A percentile compares a stretch with the other conserved stretches of the same genome.
Conservation (phyloP, 176 grass and related monocot genomes). For the Melocanna baccifera region DNA sequence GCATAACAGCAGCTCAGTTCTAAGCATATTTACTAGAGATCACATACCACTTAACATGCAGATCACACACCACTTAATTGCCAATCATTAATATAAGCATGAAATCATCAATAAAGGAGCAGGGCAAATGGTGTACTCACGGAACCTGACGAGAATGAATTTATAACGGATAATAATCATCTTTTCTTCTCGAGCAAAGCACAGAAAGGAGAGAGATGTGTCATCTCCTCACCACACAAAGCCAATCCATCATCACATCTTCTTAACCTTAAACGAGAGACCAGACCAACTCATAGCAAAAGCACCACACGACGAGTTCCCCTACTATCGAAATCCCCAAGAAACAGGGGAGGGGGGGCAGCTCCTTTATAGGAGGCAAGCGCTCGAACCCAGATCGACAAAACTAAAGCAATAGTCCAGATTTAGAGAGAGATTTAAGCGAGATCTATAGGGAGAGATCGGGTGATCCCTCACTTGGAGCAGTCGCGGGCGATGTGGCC, state of each 20-base stretch:
- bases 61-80: not conserved
- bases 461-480: slow-evolving; percentile 24
- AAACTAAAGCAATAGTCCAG: slow-evolving; percentile 12
- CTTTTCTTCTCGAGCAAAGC: not conserved
- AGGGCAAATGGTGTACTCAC: not conserved
- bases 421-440: no score
- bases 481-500: slow-evolving; percentile 91
- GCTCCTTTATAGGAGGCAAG: slow-evolving; percentile 9
- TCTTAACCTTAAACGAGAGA: slow-evolving; percentile 12
- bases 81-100: not conserved
- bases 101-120: not conserved
- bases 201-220: slow-evolving; percentile 7
- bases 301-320: slow-evolving; percentile 3
- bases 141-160: not conserved
- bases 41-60: no score
- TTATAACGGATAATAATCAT: not conserved
- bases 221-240: slow-evolving; percentile 20
- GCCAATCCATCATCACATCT: slow-evolving; percentile 9
- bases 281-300: slow-evolving; percentile 7
- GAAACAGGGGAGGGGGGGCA: not conserved
- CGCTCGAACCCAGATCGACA: slow-evolving; percentile 37
- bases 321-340: not conserved
- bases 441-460: no score
- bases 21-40: no score
- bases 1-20: not conserved